These are phyloP conservation scores for Aspergillus carbonarius DNA, from an alignment of 2,329 filamentous ascomycete species.

Conservation along the genomic window DNA sequence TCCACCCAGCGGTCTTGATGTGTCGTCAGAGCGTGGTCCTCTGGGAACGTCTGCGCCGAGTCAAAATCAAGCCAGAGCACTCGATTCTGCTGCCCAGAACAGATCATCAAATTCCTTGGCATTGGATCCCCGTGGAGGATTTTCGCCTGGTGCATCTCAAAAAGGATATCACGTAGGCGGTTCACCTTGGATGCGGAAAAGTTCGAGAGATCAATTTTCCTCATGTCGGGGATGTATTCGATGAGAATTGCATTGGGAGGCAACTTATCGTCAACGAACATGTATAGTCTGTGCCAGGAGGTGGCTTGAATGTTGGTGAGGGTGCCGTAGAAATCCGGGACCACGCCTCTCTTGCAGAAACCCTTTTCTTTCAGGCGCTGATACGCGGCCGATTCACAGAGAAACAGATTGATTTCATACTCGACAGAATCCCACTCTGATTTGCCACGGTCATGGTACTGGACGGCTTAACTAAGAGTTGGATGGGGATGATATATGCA, in stretches of 20 bases:
- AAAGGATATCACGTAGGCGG: too few relatives aligned
- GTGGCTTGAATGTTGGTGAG: conserved; percentile 13
- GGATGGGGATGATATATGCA: background rate
- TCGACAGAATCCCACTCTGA: conserved; percentile 9
- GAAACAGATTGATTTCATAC: conserved; percentile 17
- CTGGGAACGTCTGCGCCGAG: conserved; percentile 16
- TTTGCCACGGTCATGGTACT: conserved; percentile 16
- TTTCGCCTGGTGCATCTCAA: too few relatives aligned
- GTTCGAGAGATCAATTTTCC: too few relatives aligned
- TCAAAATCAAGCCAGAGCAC: conserved; percentile 24
- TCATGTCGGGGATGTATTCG: too few relatives aligned
- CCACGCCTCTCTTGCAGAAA: conserved; percentile 14
- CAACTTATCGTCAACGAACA: conserved; percentile 18
- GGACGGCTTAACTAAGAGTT: too few relatives aligned
- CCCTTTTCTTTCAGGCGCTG: conserved; percentile 17
- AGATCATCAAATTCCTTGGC: conserved; percentile 21
- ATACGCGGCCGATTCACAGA: conserved; percentile 19
- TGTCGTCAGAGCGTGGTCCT: background rate
- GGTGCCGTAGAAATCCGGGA: conserved; percentile 20
- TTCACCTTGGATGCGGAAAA: too few relatives aligned
- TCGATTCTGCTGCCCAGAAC: conserved; percentile 2
- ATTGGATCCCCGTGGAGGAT: conserved; percentile 18
- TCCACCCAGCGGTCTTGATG: conserved; percentile 9
- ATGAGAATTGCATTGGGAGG: background rate
- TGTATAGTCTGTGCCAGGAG: conserved; percentile 8